A percentile compares a stretch with the other conserved stretches of the same genome.
Evolutionary conservation across 108 stramenopile genomes (phyloP).

Genomic region (Skeletonema potamos): DNA sequence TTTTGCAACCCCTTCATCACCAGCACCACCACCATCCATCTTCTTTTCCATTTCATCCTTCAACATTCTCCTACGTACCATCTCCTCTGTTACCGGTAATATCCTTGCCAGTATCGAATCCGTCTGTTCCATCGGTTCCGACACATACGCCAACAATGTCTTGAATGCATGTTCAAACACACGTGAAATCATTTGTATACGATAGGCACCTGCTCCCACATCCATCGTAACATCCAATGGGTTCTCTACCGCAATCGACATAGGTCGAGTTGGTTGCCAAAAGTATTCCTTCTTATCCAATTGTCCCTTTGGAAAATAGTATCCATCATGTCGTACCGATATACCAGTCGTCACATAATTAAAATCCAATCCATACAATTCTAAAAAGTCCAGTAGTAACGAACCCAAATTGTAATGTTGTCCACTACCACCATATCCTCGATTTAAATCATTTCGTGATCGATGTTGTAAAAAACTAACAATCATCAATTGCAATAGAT

Average conservation of each 20-base stretch:
- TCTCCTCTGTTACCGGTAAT: slow-evolving; percentile 73
- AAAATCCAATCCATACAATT: slow-evolving; percentile 88
- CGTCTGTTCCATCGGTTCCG: slow-evolving; percentile 57
- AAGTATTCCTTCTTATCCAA: slow-evolving; percentile 53
- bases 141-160: slow-evolving; percentile 61
- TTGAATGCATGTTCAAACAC: slow-evolving; percentile 85
- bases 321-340: slow-evolving; percentile 82
- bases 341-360: slow-evolving; percentile 90
- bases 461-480: slow-evolving; percentile 86
- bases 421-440: slow-evolving; percentile 2
- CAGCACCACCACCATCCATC: neutral
- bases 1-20: neutral
- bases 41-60: slow-evolving; percentile 5
- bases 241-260: slow-evolving; percentile 84
- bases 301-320: slow-evolving; percentile 86
- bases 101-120: slow-evolving; percentile 73
- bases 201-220: slow-evolving; percentile 78
- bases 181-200: slow-evolving; percentile 72
- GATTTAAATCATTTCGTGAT: slow-evolving; percentile 45
- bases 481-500: slow-evolving; percentile 89
- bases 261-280: slow-evolving; percentile 60
- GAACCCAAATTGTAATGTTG: slow-evolving; percentile 72
- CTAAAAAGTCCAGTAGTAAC: slow-evolving; percentile 90
- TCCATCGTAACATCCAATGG: slow-evolving; percentile 83
- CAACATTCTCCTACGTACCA: slow-evolving; percentile 42